A percentile compares a stretch with the other conserved stretches of the same genome.
Evolutionary conservation across 192 early-diverging fungal species (phyloP).

Genomic region (Allomyces javanicus): DNA sequence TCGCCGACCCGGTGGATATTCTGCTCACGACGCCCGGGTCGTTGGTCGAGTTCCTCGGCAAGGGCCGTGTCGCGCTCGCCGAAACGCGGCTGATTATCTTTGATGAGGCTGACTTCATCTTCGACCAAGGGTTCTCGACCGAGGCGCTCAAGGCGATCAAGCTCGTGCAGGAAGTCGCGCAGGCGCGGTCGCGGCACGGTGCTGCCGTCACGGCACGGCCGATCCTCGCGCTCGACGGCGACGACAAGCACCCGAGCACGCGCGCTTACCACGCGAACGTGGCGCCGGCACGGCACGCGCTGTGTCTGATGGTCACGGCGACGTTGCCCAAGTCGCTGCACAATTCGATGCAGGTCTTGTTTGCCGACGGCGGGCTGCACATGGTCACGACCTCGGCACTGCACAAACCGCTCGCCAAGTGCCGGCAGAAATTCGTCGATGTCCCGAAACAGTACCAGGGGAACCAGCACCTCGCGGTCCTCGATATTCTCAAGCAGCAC

Average conservation of each 20-base stretch:
- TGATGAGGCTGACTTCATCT: constrained; percentile 88
- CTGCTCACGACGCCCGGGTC: constrained; percentile 62
- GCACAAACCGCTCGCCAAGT: constrained; percentile 52
- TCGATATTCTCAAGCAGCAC: constrained; percentile 47
- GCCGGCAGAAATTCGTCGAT: constrained; percentile 64
- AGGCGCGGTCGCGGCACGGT: constrained; percentile 12
- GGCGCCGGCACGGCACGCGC: background rate
- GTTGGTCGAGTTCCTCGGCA: constrained; percentile 28
- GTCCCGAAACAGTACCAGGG: constrained; percentile 39
- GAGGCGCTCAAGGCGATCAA: constrained; percentile 39
- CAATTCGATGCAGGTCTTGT: constrained; percentile 25
- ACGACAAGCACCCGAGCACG: constrained; percentile 19
- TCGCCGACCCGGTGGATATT: constrained; percentile 54
- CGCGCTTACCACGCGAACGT: constrained; percentile 5
- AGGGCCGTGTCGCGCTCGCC: constrained; percentile 34
- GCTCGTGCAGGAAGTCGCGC: constrained; percentile 16
- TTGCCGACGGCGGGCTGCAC: constrained; percentile 24
- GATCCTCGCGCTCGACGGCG: too few relatives aligned
- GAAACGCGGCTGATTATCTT: constrained; percentile 51
- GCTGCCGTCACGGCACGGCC: too few relatives aligned
- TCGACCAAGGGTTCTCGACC: constrained; percentile 56
- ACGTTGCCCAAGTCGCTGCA: constrained; percentile 51
- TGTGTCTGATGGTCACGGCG: constrained; percentile 37
- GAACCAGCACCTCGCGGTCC: constrained; percentile 46
- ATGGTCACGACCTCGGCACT: constrained; percentile 60